Evolutionary conservation across 202 grass and related monocot species (phyloP).

Genomic region (Musa balbisiana): DNA sequence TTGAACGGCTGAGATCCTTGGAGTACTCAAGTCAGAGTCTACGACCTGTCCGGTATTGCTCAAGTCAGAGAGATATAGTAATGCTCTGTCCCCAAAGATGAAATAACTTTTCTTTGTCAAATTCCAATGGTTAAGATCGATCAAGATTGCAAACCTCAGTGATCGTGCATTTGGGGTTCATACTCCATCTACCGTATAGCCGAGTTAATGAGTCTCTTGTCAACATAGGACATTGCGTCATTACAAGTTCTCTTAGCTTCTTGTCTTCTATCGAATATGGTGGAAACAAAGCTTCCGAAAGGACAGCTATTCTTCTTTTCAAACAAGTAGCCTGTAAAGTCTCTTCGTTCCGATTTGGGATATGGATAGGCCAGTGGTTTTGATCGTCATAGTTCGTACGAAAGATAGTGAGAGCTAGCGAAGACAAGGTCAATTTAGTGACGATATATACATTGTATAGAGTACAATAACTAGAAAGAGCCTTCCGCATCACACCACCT

Average conservation of each 20-base stretch:
- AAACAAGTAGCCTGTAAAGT: not conserved
- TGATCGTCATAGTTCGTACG: not conserved
- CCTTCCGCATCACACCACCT: constrained; percentile 1
- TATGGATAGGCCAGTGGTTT: no score
- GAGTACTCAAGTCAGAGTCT: not conserved
- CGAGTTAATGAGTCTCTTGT: not conserved
- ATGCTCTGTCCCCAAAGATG: not conserved
- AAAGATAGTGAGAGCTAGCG: constrained; percentile 11
- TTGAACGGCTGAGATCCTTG: not conserved
- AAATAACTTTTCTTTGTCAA: not conserved
- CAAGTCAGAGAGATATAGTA: not conserved
- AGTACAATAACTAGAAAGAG: not conserved
- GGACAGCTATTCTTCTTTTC: not conserved
- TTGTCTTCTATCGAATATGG: not conserved
- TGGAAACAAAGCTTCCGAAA: constrained; percentile 1
- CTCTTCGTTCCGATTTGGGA: no score
- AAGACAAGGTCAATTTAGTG: not conserved
- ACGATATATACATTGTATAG: not conserved
- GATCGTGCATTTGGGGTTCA: constrained; percentile 11
- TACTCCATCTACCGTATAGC: not conserved
- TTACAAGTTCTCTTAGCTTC: not conserved
- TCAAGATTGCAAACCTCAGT: not conserved
- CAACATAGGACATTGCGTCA: not conserved
- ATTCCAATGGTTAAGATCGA: not conserved
- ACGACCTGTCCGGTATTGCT: not conserved